These are phyloP conservation scores for Penicillium malachiteum DNA, from an alignment of 495 filamentous ascomycete genomes.

Conservation along the genomic window DNA sequence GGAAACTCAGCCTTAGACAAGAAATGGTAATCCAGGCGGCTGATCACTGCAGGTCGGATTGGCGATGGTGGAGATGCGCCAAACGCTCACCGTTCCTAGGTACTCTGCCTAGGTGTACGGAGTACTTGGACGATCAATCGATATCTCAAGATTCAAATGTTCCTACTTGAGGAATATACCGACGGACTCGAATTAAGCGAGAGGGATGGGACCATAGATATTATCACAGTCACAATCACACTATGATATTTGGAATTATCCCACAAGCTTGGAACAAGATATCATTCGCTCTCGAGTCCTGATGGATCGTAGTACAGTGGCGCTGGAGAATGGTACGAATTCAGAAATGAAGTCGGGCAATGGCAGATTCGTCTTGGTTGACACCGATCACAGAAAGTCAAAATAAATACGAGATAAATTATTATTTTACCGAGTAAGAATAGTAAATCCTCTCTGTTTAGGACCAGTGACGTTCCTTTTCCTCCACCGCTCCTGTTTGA, in stretches of 20 bases:
- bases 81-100: conserved; percentile 1
- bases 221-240: background rate
- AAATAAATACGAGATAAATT: background rate
- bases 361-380: background rate
- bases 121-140: background rate
- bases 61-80: background rate
- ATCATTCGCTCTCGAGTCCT: background rate
- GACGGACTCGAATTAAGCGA: no score
- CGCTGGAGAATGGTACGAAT: background rate
- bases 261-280: background rate
- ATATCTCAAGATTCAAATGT: background rate
- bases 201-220: background rate
- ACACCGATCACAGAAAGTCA: background rate
- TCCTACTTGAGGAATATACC: no score
- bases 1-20: conserved; percentile 2
- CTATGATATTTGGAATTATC: background rate
- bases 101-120: no score
- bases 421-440: background rate
- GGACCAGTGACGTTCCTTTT: background rate
- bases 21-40: background rate
- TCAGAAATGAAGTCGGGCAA: background rate
- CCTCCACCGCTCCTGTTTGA: background rate
- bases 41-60: conserved; percentile 1
- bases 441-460: no score
- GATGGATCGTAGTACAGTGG: conserved; percentile 3